Base-by-base conservation (phyloP, 495 filamentous ascomycete genomes). In the Aspergillus coremiiformis region DNA sequence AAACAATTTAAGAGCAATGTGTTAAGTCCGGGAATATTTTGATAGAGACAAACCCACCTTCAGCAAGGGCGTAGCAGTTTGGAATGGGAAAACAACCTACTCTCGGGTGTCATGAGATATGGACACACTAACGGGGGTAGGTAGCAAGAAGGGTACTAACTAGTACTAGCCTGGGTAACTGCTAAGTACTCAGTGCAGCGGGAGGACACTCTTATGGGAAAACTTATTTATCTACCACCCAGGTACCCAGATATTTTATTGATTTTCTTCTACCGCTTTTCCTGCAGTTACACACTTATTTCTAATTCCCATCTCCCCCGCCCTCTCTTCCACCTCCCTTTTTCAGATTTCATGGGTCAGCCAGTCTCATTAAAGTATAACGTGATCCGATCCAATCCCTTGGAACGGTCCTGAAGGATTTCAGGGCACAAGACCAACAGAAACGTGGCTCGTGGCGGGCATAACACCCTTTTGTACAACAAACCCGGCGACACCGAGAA, bases 361-460 rank as follows among this genome's bases (percentile, higher is more conserved):
- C 27, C 27, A 30, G 27, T 11, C 27, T 30, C 27, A 30, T 49
- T 29, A 27, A 48, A 39, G 19, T 48, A 41, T 49, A 48, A 49
- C 30, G 52, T 27, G 49, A 54, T 39, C 47, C 11, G 30, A 9
- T 47, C 27, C 27, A 35, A 17, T 47, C 44, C 7, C 27, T 17
- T 47, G 44, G 44, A 47, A 47, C 27, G 26, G 44, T 33, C 20
- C 27, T 47, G 44, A 33, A 47, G 44, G 24, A 4, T 30, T 9
- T 30, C 27, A 4, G 27, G 7, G 12, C 27, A 30, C 27, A 30
- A 30, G 27, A 7, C 27, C 41, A 20, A 44, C 20, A 23, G 19
- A 49, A 49, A 49, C 47, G 47, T 49, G 47, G 47, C 47, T 44
- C 41, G 21, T 24, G 41, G 21, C 21, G 41, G 41, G 21, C 21